Evolutionary conservation across 2,329 filamentous ascomycete species (phyloP).

Genomic region (Aspergillus uvarum): DNA sequence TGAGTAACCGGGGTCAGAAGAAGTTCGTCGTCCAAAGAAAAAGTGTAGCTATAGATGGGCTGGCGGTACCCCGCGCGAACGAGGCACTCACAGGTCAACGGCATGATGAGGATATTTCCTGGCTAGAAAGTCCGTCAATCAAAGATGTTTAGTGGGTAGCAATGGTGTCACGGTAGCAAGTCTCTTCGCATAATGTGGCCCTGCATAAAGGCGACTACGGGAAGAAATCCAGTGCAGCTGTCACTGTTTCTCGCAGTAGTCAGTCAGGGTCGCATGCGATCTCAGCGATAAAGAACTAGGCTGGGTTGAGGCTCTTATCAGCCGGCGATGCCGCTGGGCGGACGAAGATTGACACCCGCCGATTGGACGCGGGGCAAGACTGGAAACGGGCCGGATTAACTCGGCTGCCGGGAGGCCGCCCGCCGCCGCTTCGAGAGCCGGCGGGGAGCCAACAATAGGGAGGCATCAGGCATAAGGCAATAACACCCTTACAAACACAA

Average conservation of each 20-base stretch:
- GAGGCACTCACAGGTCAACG: slow-evolving; percentile 38
- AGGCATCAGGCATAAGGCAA: slow-evolving; percentile 7
- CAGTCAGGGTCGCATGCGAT: slow-evolving; percentile 15
- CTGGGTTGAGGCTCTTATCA: slow-evolving; percentile 18
- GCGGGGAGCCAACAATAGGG: slow-evolving; percentile 14
- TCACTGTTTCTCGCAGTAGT: slow-evolving; percentile 7
- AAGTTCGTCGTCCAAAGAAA: slow-evolving; percentile 9
- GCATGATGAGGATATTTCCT: slow-evolving; percentile 28
- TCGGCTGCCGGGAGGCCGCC: slow-evolving; percentile 24
- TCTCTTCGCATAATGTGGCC: slow-evolving; percentile 5
- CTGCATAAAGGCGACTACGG: slow-evolving; percentile 3
- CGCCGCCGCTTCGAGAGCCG: slow-evolving; percentile 11
- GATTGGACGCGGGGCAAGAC: slow-evolving; percentile 22
- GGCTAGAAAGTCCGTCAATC: slow-evolving; percentile 6
- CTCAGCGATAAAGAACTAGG: slow-evolving; percentile 5
- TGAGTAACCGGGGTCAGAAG: background rate
- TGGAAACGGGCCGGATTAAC: slow-evolving; percentile 20
- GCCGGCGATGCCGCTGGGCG: slow-evolving; percentile 11
- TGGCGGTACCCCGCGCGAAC: background rate
- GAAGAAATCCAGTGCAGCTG: slow-evolving; percentile 3
- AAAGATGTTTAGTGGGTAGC: background rate
- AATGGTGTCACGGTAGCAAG: slow-evolving; percentile 1
- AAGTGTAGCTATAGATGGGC: background rate
- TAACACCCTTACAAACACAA: background rate
- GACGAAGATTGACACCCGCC: slow-evolving; percentile 16